Evolutionary conservation across 179 eudicot species (phyloP).

Genomic region (Silene vulgaris): DNA sequence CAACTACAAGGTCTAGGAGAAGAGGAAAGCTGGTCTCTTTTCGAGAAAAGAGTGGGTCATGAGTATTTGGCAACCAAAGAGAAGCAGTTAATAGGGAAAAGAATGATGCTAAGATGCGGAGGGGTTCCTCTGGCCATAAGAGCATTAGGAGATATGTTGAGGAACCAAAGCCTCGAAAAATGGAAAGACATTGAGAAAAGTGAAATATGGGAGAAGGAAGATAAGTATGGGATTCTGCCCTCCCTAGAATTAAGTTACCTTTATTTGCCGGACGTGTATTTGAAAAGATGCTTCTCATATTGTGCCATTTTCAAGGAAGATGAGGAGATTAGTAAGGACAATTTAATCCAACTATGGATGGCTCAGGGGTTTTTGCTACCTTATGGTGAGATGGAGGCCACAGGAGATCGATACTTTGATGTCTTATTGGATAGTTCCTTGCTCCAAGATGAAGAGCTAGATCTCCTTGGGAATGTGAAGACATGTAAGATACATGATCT

Average conservation of each 20-base stretch:
- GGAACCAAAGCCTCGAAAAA: neutral
- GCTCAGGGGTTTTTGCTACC: constrained; percentile 29
- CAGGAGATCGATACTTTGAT: constrained; percentile 17
- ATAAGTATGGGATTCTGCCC: constrained; percentile 14
- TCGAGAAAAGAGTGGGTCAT: constrained; percentile 8
- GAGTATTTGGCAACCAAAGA: neutral
- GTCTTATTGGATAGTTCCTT: constrained; percentile 19
- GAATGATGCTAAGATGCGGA: constrained; percentile 25
- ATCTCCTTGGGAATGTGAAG: constrained; percentile 5
- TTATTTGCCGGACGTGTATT: constrained; percentile 16
- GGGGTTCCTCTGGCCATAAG: constrained; percentile 32
- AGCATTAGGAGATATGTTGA: constrained; percentile 24
- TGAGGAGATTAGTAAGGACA: neutral
- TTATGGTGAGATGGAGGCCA: constrained; percentile 17
- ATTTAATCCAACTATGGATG: constrained; percentile 28
- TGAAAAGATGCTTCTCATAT: constrained; percentile 30
- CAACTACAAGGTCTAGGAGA: constrained; percentile 14
- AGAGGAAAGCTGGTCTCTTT: constrained; percentile 25
- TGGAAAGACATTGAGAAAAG: constrained; percentile 24
- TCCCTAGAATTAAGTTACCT: constrained; percentile 26
- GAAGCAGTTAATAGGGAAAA: constrained; percentile 6
- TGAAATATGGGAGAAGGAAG: constrained; percentile 15
- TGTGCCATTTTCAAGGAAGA: constrained; percentile 28
- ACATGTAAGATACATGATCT: constrained; percentile 28
- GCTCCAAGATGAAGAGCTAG: constrained; percentile 11